phyloP scores from a whole-genome alignment of 1,139 yeast species.

The Keqinozyma sinolaborantium region DNA sequence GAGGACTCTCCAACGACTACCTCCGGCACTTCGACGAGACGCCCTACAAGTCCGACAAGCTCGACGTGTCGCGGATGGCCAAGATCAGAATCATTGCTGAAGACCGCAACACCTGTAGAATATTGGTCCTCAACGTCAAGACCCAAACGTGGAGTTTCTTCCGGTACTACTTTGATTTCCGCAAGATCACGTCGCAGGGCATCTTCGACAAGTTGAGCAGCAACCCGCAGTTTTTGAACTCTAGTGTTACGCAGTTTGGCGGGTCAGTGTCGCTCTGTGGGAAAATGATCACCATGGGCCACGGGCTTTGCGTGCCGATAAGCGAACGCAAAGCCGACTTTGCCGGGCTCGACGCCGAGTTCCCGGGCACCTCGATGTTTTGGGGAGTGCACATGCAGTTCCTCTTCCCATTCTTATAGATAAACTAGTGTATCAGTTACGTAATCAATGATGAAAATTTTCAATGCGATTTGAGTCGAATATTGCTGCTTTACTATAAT shows the following conservation, averaged over 20 bases:
- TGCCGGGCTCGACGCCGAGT: conserved; percentile 15
- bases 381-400: conserved; percentile 39
- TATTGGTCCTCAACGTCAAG: conserved; percentile 35
- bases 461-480: no score
- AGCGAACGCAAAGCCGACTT: conserved; percentile 29
- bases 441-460: no score
- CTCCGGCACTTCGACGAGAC: conserved; percentile 28
- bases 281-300: conserved; percentile 34
- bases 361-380: conserved; percentile 21
- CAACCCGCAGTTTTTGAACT: conserved; percentile 23
- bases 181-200: conserved; percentile 19
- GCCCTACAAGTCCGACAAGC: conserved; percentile 30
- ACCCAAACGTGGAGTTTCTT: conserved; percentile 44
- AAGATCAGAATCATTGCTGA: conserved; percentile 26
- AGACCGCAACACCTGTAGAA: conserved; percentile 27
- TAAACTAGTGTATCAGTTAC: no score
- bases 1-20: conserved; percentile 39
- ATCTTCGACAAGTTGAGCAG: conserved; percentile 20
- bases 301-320: conserved; percentile 31
- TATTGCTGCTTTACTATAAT: no score
- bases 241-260: conserved; percentile 29
- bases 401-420: conserved; percentile 27
- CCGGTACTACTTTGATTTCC: conserved; percentile 31
- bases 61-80: conserved; percentile 34
- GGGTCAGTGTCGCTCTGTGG: conserved; percentile 34